phyloP scores from a whole-genome alignment of 2,329 filamentous ascomycete genomes.

The Metarhizium sp. region DNA sequence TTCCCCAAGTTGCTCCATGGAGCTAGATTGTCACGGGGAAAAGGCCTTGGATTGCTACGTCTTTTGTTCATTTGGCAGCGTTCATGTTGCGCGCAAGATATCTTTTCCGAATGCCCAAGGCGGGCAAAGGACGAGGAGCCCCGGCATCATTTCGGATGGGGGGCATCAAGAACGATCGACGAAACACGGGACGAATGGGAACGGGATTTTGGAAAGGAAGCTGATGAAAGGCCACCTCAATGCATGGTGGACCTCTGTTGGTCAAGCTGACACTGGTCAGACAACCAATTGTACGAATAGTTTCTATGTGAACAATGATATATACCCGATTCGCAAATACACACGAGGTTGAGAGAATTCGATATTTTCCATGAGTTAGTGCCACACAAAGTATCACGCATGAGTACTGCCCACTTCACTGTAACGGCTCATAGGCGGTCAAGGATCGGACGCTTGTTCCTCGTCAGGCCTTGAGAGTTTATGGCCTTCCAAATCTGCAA shows the following conservation, averaged over 20 bases:
- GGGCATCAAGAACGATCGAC: not conserved
- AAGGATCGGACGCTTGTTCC: not conserved
- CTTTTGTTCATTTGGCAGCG: conserved; percentile 7
- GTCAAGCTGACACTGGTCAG: not conserved
- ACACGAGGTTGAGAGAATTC: not conserved
- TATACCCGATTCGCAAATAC: conserved; percentile 10
- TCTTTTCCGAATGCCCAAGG: conserved; percentile 2
- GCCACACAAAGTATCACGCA: too few relatives aligned
- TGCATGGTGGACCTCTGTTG: not conserved
- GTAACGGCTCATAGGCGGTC: too few relatives aligned
- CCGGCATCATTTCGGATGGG: not conserved
- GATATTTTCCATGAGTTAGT: too few relatives aligned
- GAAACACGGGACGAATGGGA: not conserved
- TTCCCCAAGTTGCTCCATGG: not conserved
- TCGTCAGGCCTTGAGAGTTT: not conserved
- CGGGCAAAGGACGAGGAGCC: not conserved
- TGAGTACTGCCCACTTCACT: not conserved
- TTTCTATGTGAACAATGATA: conserved; percentile 9
- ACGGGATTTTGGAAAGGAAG: not conserved
- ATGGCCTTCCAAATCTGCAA: too few relatives aligned
- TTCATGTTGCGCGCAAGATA: conserved; percentile 7
- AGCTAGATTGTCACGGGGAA: not conserved
- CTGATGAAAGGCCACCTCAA: not conserved
- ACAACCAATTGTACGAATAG: conserved; percentile 10
- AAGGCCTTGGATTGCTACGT: not conserved